Evolutionary conservation across 1,284 basidiomycete species (phyloP).

Genomic region (Ceratobasidium sp.): DNA sequence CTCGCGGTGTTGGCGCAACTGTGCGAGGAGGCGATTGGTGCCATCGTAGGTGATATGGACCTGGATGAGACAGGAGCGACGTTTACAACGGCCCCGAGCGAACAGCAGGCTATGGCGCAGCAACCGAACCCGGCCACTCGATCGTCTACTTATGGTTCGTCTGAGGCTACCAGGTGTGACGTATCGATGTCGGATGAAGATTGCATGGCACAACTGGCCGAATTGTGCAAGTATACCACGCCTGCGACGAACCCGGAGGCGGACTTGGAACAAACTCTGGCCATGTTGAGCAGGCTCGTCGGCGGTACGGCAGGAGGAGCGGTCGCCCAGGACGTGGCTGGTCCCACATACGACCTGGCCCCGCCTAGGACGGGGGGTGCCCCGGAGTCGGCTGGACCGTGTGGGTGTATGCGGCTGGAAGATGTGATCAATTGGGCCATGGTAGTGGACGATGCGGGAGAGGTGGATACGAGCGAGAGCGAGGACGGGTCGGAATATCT

Average conservation of each 20-base stretch:
- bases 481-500: background rate
- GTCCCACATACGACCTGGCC: background rate
- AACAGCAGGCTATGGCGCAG: too few species aligned
- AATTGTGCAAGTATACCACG: background rate
- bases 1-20: too few species aligned
- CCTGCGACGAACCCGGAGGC: background rate
- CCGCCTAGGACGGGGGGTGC: background rate
- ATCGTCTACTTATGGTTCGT: too few species aligned
- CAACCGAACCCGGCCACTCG: too few species aligned
- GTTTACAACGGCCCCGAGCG: too few species aligned
- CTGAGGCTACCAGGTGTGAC: too few species aligned
- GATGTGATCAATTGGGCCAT: background rate
- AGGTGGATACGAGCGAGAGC: background rate
- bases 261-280: conserved; percentile 1
- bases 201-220: background rate
- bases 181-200: conserved; percentile 11
- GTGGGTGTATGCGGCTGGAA: background rate
- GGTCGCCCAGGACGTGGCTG: background rate
- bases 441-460: background rate
- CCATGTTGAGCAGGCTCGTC: background rate
- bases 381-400: background rate
- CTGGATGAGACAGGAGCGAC: too few species aligned
- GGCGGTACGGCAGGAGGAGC: background rate
- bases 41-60: too few species aligned
- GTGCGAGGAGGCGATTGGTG: too few species aligned